A percentile compares a stretch with the other conserved stretches of the same genome.
Evolutionary conservation across 192 early-diverging fungal genomes (phyloP).

Genomic region (Pilaira anomala): DNA sequence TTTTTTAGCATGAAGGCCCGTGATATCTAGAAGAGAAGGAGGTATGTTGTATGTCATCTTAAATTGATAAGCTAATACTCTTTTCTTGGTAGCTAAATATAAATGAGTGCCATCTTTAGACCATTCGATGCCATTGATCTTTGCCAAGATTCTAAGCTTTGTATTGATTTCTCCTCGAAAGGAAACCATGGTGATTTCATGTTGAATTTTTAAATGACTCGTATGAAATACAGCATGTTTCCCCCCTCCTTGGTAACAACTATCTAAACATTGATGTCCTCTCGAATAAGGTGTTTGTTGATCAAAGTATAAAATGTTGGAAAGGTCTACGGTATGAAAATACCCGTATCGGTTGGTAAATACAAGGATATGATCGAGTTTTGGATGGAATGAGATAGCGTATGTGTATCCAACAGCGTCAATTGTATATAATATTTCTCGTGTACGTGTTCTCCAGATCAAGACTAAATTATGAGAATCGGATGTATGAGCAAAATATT

Average conservation of each 20-base stretch:
- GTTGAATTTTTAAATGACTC: constrained; percentile 26
- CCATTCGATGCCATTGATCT: constrained; percentile 46
- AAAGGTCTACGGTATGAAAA: constrained; percentile 47
- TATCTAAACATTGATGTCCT: not conserved
- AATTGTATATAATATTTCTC: constrained; percentile 40
- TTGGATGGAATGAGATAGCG: constrained; percentile 43
- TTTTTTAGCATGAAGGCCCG: constrained; percentile 12
- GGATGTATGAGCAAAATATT: constrained; percentile 48
- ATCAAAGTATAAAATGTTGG: constrained; percentile 21
- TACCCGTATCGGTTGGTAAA: constrained; percentile 50
- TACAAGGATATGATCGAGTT: constrained; percentile 37
- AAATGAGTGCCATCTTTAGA: constrained; percentile 39
- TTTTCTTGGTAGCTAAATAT: constrained; percentile 42
- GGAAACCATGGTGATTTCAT: constrained; percentile 51
- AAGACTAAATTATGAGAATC: constrained; percentile 36
- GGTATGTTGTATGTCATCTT: not conserved
- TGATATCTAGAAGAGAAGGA: constrained; percentile 5
- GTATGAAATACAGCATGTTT: constrained; percentile 3
- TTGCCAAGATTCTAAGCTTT: constrained; percentile 41
- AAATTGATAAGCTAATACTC: constrained; percentile 42
- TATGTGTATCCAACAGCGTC: constrained; percentile 39
- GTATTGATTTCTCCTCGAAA: constrained; percentile 40
- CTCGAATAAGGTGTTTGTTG: not conserved
- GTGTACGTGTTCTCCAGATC: constrained; percentile 41
- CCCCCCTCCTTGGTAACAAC: not conserved